These are phyloP conservation scores for Rutstroemia sp. DNA, from an alignment of 2,329 filamentous ascomycete genomes.

Conservation along the genomic window DNA sequence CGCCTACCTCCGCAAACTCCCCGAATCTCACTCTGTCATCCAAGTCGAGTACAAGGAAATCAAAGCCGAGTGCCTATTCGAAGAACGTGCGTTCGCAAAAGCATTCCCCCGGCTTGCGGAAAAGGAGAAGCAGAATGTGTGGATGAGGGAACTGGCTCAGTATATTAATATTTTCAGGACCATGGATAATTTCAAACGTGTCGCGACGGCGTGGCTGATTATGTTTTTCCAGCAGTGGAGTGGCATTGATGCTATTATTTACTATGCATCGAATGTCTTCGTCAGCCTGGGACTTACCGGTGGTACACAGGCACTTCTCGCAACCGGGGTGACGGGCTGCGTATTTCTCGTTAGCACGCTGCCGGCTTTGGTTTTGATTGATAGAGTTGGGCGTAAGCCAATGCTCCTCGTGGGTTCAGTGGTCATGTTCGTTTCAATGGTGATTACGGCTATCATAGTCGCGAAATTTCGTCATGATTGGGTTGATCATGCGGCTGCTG, in stretches of 20 bases:
- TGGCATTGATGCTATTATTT: slow-evolving; percentile 39
- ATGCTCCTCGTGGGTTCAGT: slow-evolving; percentile 55
- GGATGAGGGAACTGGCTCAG: slow-evolving; percentile 34
- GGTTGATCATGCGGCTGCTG: slow-evolving; percentile 31
- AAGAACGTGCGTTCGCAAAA: slow-evolving; percentile 35
- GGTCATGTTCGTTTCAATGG: slow-evolving; percentile 40
- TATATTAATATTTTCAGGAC: slow-evolving; percentile 41
- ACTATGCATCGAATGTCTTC: slow-evolving; percentile 47
- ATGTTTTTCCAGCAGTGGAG: slow-evolving; percentile 44
- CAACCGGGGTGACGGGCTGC: background rate
- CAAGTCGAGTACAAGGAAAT: slow-evolving; percentile 41
- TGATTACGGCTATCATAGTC: background rate
- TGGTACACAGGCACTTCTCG: slow-evolving; percentile 47
- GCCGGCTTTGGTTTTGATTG: slow-evolving; percentile 56
- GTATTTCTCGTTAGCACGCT: slow-evolving; percentile 29
- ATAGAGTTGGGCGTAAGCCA: slow-evolving; percentile 53
- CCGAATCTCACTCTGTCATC: slow-evolving; percentile 33
- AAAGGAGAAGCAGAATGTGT: too few relatives aligned
- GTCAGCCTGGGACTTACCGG: slow-evolving; percentile 39
- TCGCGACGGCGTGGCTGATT: slow-evolving; percentile 32
- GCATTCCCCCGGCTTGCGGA: slow-evolving; percentile 12
- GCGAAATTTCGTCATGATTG: slow-evolving; percentile 33
- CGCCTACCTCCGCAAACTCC: slow-evolving; percentile 27
- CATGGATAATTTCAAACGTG: slow-evolving; percentile 36
- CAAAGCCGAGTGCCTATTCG: slow-evolving; percentile 39